These are phyloP conservation scores for Xerocomellus dryophilus DNA, from an alignment of 768 basidiomycete species.

Conservation along the genomic window DNA sequence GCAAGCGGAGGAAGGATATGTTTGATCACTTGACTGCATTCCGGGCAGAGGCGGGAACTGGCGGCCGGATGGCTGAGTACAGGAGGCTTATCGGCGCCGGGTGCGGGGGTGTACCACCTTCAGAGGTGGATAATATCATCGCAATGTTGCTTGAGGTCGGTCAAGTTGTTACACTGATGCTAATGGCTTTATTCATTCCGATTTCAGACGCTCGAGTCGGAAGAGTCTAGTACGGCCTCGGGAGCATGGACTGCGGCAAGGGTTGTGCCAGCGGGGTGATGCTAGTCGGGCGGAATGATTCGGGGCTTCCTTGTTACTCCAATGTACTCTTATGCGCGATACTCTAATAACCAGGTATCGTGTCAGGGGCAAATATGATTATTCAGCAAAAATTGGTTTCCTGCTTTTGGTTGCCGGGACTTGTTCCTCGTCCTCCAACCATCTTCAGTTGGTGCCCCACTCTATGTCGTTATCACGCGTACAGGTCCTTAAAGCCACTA, in stretches of 20 bases:
- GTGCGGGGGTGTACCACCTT: constrained; percentile 79
- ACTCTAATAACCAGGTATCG: not conserved
- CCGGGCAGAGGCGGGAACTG: constrained; percentile 88
- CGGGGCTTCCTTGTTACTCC: not conserved
- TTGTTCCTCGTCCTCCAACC: not conserved
- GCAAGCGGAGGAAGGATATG: constrained; percentile 63
- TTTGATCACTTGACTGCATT: constrained; percentile 77
- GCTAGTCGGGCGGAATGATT: not conserved
- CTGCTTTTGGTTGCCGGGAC: too few relatives aligned
- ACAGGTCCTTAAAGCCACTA: constrained; percentile 47
- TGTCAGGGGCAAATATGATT: constrained; percentile 16
- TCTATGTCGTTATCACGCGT: constrained; percentile 32
- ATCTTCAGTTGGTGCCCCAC: not conserved
- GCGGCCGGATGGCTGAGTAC: constrained; percentile 86
- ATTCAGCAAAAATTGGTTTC: constrained; percentile 16
- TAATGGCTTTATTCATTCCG: constrained; percentile 1
- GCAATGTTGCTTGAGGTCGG: constrained; percentile 81
- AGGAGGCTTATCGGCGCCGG: constrained; percentile 85
- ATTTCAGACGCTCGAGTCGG: constrained; percentile 72
- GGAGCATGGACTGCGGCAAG: constrained; percentile 39
- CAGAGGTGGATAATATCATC: constrained; percentile 87
- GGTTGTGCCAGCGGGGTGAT: constrained; percentile 22
- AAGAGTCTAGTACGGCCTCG: constrained; percentile 66
- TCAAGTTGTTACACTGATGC: not conserved
- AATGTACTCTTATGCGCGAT: constrained; percentile 1